These are phyloP conservation scores for Suhomyces prunicola DNA, from an alignment of 805 yeast genomes.

Conservation along the genomic window DNA sequence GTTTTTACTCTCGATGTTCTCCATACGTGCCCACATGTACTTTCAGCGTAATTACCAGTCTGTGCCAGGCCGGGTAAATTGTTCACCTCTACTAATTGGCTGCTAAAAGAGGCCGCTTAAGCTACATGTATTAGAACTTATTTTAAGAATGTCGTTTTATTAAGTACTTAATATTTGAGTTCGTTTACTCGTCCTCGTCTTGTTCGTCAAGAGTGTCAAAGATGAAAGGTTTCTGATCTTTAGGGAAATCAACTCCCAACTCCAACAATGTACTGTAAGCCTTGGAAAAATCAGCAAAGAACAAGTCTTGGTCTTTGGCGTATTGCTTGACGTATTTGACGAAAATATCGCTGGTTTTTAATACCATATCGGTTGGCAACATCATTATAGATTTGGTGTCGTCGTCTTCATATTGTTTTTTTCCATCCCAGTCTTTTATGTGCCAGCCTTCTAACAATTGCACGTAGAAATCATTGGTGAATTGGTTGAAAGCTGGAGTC, in stretches of 20 bases:
- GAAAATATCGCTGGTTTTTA: conserved; percentile 46
- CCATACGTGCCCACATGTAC: not conserved
- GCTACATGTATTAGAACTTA: not conserved
- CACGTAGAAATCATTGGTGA: conserved; percentile 39
- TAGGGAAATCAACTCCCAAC: conserved; percentile 47
- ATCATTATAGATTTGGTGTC: conserved; percentile 45
- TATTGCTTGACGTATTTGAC: conserved; percentile 45
- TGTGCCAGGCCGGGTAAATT: conserved; percentile 1
- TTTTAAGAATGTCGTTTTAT: not conserved
- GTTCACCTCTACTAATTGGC: not conserved
- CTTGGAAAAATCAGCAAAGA: conserved; percentile 47
- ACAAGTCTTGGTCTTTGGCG: conserved; percentile 47
- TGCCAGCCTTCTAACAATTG: conserved; percentile 54
- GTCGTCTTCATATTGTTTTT: conserved; percentile 40
- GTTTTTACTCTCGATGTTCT: not conserved
- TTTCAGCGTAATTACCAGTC: not conserved
- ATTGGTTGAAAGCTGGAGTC: conserved; percentile 39
- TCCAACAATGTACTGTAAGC: conserved; percentile 49
- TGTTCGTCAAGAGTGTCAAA: conserved; percentile 75
- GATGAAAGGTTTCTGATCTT: conserved; percentile 38
- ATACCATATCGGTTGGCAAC: conserved; percentile 58
- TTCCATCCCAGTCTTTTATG: conserved; percentile 39
- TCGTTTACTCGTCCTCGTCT: conserved; percentile 16
- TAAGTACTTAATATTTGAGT: not conserved
- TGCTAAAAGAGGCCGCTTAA: not conserved